Evolutionary conservation across 441 rosid species (phyloP), one percentile per base, ranked within the genome.

Genomic region (Adansonia grandidieri): DNA sequence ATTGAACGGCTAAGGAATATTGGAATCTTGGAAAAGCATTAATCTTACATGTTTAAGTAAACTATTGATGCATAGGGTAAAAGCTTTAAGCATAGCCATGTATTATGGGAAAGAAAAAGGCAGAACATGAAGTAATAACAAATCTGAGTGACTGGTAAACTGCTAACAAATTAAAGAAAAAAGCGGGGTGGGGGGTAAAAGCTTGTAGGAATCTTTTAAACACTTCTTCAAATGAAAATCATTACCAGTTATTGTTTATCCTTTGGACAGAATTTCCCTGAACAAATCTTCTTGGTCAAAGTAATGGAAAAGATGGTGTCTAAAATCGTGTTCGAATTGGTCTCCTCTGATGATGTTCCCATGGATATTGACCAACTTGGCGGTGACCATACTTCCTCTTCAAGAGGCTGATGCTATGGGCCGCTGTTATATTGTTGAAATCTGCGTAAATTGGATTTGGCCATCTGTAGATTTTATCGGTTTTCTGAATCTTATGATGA

Each of bases 21-120:
- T 63, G 15, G 68, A 9, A 44, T 51, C 42, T 24, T 48, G 58
- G 61, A 48, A 71, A 71, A 51, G 74, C 37, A 48, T 64, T 64
- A 37, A 37, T 71, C 75, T 71, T 51, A 5, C 61, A 71, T 22
- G 1, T 71, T 24, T n/a, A 71, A 71, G 75, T 45, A 0, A 70
- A 22, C 44, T 28, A 28, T 67, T 17, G 32, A 28, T 53, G 40
- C 75, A 14, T 51, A 7, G 6, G 24, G 8, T n/a, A 51, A 24
- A 51, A 71, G 60, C 61, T 60, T 14, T 13, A 15, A 51, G 6
- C 61, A 24, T n/a, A n/a, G 53, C 53, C 71, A 67, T 45, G 32
- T 17, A 42, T 67, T 44, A 44, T 67, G 71, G 71, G 54, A 42
- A 42, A n/a, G 71, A 40, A 15, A 20, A 57, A 7, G 22, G 71